These are phyloP conservation scores for Aspergillus arachidicola DNA, from an alignment of 2,329 filamentous ascomycete species.

Conservation along the genomic window DNA sequence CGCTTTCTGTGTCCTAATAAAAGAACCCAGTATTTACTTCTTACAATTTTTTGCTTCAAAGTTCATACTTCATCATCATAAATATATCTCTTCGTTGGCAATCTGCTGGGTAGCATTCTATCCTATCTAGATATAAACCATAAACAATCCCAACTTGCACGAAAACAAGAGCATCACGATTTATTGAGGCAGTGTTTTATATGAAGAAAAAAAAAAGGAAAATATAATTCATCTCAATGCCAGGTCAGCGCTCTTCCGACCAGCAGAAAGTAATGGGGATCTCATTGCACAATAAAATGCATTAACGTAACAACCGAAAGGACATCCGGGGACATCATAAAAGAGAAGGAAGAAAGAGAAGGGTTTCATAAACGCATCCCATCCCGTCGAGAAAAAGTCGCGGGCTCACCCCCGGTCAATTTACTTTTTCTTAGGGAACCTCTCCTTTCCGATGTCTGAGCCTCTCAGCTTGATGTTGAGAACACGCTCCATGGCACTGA, in stretches of 20 bases:
- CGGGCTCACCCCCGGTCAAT: slow-evolving; percentile 30
- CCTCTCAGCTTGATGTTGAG: slow-evolving; percentile 89
- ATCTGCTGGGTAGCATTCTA: slow-evolving; percentile 7
- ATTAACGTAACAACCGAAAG: slow-evolving; percentile 23
- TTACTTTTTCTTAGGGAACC: slow-evolving; percentile 75
- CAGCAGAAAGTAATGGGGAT: slow-evolving; percentile 28
- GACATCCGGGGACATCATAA: slow-evolving; percentile 27
- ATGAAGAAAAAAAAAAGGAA: slow-evolving; percentile 1
- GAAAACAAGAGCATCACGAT: slow-evolving; percentile 4
- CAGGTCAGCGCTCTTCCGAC: slow-evolving; percentile 38
- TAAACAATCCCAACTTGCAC: not conserved
- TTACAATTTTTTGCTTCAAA: slow-evolving; percentile 15
- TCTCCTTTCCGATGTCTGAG: slow-evolving; percentile 79
- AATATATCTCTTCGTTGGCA: slow-evolving; percentile 6
- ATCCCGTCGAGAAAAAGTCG: slow-evolving; percentile 26
- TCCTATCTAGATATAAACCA: slow-evolving; percentile 2
- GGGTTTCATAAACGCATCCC: slow-evolving; percentile 11
- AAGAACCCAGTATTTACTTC: slow-evolving; percentile 34
- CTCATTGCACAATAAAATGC: slow-evolving; percentile 19
- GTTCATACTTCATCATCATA: slow-evolving; percentile 7
- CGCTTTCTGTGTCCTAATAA: slow-evolving; percentile 38
- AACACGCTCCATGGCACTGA: slow-evolving; percentile 75
- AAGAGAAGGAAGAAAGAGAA: slow-evolving; percentile 20
- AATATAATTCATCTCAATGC: slow-evolving; percentile 20
- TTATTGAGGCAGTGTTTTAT: slow-evolving; percentile 4